Evolutionary conservation across 352 stramenopile species (phyloP).

Genomic region (Halophytophthora polymorphica): DNA sequence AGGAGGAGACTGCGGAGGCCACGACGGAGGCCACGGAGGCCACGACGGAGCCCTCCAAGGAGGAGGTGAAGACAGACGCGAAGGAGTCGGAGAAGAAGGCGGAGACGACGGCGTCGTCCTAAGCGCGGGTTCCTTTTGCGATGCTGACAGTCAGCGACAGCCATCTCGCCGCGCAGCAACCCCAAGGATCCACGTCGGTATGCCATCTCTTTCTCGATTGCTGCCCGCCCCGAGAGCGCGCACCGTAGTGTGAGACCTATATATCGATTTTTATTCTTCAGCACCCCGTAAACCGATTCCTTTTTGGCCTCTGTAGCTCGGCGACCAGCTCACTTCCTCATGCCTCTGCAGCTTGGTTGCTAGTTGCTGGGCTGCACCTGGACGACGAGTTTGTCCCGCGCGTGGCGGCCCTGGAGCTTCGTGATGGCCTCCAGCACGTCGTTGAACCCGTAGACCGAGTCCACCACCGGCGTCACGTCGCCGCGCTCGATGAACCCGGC

Average conservation of each 20-base stretch:
- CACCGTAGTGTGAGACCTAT: slow-evolving; percentile 29
- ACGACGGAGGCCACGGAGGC: slow-evolving; percentile 11
- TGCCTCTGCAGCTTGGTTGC: too few relatives aligned
- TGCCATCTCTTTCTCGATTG: slow-evolving; percentile 14
- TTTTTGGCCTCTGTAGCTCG: too few relatives aligned
- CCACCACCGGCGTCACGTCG: slow-evolving; percentile 24
- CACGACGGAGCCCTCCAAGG: slow-evolving; percentile 6
- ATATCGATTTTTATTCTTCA: slow-evolving; percentile 22
- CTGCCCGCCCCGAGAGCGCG: slow-evolving; percentile 10
- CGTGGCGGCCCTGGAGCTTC: slow-evolving; percentile 38
- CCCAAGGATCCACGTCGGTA: slow-evolving; percentile 21
- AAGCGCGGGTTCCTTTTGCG: slow-evolving; percentile 2
- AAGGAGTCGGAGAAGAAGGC: slow-evolving; percentile 17
- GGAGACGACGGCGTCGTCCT: slow-evolving; percentile 13
- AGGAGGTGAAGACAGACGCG: slow-evolving; percentile 9
- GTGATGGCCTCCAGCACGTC: slow-evolving; percentile 31
- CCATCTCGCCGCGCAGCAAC: slow-evolving; percentile 2
- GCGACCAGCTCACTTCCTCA: too few relatives aligned
- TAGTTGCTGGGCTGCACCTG: slow-evolving; percentile 9
- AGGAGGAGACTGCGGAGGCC: slow-evolving; percentile 14
- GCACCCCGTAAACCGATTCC: too few relatives aligned
- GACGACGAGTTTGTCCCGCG: slow-evolving; percentile 53
- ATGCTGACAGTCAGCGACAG: slow-evolving; percentile 4
- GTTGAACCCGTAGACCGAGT: slow-evolving; percentile 38
- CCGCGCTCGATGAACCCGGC: slow-evolving; percentile 10